Conservation (phyloP, 176 grass and related monocot species). For the Poa pratensis region DNA sequence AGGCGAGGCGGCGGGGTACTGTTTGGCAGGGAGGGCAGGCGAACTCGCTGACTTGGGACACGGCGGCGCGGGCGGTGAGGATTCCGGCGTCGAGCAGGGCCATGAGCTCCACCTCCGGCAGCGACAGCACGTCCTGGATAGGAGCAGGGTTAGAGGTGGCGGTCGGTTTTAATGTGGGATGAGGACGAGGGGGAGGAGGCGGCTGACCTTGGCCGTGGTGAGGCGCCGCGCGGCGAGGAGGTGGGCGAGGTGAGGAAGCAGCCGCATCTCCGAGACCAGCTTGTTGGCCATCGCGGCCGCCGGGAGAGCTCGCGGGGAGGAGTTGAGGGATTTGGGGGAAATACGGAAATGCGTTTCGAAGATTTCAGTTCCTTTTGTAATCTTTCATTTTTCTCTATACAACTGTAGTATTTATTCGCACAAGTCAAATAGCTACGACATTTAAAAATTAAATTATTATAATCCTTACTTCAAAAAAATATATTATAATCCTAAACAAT, state of each 20-base stretch:
- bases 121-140: slow-evolving; percentile 76
- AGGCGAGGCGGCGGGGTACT: slow-evolving; percentile 37
- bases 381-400: too few relatives aligned
- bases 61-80: slow-evolving; percentile 53
- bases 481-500: too few relatives aligned
- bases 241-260: slow-evolving; percentile 65
- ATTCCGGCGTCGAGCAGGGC: slow-evolving; percentile 63
- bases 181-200: not conserved
- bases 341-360: slow-evolving; percentile 16
- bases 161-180: not conserved
- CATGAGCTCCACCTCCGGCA: slow-evolving; percentile 91
- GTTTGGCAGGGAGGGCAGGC: slow-evolving; percentile 85
- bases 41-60: slow-evolving; percentile 73
- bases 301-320: not conserved
- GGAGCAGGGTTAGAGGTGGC: slow-evolving; percentile 15
- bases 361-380: not conserved
- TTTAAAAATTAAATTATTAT: too few relatives aligned
- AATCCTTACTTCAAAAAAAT: too few relatives aligned
- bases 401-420: too few relatives aligned
- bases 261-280: slow-evolving; percentile 75
- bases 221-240: slow-evolving; percentile 87
- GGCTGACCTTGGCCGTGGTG: slow-evolving; percentile 71
- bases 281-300: slow-evolving; percentile 71
- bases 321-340: not conserved
- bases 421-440: too few relatives aligned